Base-by-base conservation (phyloP, 2,329 filamentous ascomycete genomes). In the Fusarium nodosum region DNA sequence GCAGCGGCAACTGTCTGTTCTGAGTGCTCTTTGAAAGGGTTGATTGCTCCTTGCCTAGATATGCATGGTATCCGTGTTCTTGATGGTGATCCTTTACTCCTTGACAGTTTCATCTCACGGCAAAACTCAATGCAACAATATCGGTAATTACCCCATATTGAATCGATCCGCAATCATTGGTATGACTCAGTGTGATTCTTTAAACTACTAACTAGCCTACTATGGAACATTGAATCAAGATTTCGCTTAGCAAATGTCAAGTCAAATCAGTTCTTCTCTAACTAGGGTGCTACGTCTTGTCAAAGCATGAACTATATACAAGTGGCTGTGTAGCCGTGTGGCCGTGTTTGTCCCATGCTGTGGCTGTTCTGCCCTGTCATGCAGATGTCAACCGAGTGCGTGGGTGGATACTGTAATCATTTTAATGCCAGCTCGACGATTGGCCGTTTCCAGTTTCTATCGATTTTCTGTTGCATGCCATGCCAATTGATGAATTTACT, bases 261-360 rank as follows among this genome's bases (percentile, higher is more conserved):
- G 13, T 41, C 9, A 30, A 52, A 13, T 30, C 15, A 65, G 36
- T 30, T 64, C 18, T 39, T 48, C 11, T 20, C n/a, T 64, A 22
- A 22, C 22, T 22, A 30, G 38, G 44, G 39, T 59, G 41, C n/a
- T 13, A 22, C 30, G 9, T 26, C 18, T 30, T 36, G 30, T 38
- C 31, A 44, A 22, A 60, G 18, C 41, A 18, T n/a, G 38, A 53
- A 58, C n/a, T 26, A 65, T 31, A 28, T 26, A 64, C 31, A 41
- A 54, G 63, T 68, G 60, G 36, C 45, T 10, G 42, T 69, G 34
- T 72, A 57, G 39, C 47, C 11, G 34, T 69, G 66, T 62, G 71
- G 66, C 62, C 16, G 48, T 70, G 47, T 46, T 26, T 54, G 30
- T 56, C 18, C 48, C 15, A 54, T 53, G 33, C 18, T 71, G 66